Conservation (phyloP, 805 yeast genomes). For the Saturnispora halmiae region DNA sequence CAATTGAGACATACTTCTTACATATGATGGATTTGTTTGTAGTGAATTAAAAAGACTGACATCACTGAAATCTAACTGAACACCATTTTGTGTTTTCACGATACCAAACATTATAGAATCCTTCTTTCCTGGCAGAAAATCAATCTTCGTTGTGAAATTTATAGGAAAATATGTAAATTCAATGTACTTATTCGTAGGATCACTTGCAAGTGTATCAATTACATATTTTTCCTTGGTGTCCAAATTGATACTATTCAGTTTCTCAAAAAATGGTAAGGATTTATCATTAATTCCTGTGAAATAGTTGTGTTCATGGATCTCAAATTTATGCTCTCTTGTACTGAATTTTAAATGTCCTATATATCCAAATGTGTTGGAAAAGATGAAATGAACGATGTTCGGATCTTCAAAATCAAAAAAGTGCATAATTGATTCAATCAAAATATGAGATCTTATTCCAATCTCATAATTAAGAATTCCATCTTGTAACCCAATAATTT, state of each 20-base stretch:
- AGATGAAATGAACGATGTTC: constrained; percentile 2
- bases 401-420: neutral
- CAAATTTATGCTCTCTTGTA: neutral
- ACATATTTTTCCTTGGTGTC: constrained; percentile 8
- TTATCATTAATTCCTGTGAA: constrained; percentile 5
- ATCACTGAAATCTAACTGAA: constrained; percentile 2
- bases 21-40: constrained; percentile 12
- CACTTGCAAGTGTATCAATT: constrained; percentile 8
- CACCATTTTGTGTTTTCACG: neutral
- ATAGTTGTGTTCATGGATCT: constrained; percentile 10
- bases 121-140: constrained; percentile 3
- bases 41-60: constrained; percentile 9
- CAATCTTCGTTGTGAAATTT: constrained; percentile 4
- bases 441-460: neutral
- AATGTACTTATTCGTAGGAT: constrained; percentile 12
- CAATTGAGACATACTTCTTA: constrained; percentile 8
- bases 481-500: neutral
- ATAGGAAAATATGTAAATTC: constrained; percentile 8
- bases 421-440: constrained; percentile 9
- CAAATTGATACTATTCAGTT: constrained; percentile 13
- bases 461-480: neutral
- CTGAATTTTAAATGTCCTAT: constrained; percentile 8
- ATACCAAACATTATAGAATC: constrained; percentile 9
- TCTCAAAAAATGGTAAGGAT: constrained; percentile 14
- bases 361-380: constrained; percentile 12